These are phyloP conservation scores for Ophiostoma sp. DNA, from an alignment of 2,329 filamentous ascomycete species.

Conservation along the genomic window DNA sequence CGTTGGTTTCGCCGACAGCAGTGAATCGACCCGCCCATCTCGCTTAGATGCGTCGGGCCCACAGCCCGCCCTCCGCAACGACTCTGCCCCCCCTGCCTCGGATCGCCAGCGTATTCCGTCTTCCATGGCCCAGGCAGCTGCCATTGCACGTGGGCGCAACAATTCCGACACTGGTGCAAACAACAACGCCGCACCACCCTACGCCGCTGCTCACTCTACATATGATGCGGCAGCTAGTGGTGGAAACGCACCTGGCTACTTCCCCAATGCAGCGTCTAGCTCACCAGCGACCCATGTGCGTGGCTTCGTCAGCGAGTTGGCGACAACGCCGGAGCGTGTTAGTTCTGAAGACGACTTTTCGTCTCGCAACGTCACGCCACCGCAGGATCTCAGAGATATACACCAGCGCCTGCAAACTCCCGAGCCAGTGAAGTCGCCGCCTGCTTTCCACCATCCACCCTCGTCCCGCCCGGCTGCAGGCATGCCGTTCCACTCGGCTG, in stretches of 20 bases:
- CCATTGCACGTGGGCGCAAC: slow-evolving; percentile 41
- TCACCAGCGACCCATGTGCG: slow-evolving; percentile 34
- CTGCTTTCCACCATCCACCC: slow-evolving; percentile 71
- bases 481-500: slow-evolving; percentile 63
- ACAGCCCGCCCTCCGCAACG: slow-evolving; percentile 41
- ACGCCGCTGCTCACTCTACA: not conserved
- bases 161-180: slow-evolving; percentile 42
- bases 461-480: slow-evolving; percentile 63
- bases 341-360: slow-evolving; percentile 53
- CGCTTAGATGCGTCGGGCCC: slow-evolving; percentile 45
- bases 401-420: slow-evolving; percentile 56
- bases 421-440: slow-evolving; percentile 71
- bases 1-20: slow-evolving; percentile 56
- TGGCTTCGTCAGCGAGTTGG: slow-evolving; percentile 41
- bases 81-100: slow-evolving; percentile 46
- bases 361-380: slow-evolving; percentile 32
- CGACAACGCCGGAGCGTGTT: slow-evolving; percentile 46
- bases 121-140: slow-evolving; percentile 30
- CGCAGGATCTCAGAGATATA: slow-evolving; percentile 50
- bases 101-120: slow-evolving; percentile 37
- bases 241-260: not conserved
- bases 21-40: slow-evolving; percentile 41
- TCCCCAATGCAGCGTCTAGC: not conserved
- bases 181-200: not conserved
- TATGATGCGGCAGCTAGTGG: not conserved